Evolutionary conservation across 768 basidiomycete genomes (phyloP), one percentile per base, ranked within the genome.

Genomic region (Rhizopogon vesiculosus): DNA sequence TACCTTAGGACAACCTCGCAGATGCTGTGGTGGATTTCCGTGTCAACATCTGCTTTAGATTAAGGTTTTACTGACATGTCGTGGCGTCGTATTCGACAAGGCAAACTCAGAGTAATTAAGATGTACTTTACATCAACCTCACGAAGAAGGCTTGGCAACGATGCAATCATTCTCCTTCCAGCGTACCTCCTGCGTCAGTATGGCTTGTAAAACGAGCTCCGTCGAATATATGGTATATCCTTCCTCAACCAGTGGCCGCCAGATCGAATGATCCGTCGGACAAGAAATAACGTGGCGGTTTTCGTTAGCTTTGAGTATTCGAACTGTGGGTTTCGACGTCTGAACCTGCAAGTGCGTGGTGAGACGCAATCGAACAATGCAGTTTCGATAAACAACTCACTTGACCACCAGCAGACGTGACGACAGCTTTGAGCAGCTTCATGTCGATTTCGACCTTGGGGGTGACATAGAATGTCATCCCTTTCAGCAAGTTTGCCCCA

Each of bases 391-490:
- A 3, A 59, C 8, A 10, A 68, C 76, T 19, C 46, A 91, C 89
- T 71, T 83, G 78, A 0, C 91, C 93, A 3, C 92, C 91, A 59
- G 81, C 80, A 0, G 86, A 82, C 6, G 72, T 69, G 5, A 93
- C 76, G 5, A 95, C 83, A 45, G 81, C 83, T 72, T 82, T 86
- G 53, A 94, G 69, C 38, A 90, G 64, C 61, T 82, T 82, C 42
- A 68, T 64, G 46, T 86, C 84, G 1, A 86, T 73, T 0, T 75
- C 64, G 1, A 91, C 83, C 57, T 79, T 84, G 0, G 80, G 76
- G 0, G 91, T 93, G 49, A 92, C 69, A 60, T 91, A 93, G 70
- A 95, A 91, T 0, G 76, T 81, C 68, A 80, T 80, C 16, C 80
- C 80, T 2, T 76, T 72, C 56, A 95, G 83, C 0, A 93, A 65